Base-by-base conservation (phyloP, 371 early-diverging fungal species). In the Mortierella sp. region DNA sequence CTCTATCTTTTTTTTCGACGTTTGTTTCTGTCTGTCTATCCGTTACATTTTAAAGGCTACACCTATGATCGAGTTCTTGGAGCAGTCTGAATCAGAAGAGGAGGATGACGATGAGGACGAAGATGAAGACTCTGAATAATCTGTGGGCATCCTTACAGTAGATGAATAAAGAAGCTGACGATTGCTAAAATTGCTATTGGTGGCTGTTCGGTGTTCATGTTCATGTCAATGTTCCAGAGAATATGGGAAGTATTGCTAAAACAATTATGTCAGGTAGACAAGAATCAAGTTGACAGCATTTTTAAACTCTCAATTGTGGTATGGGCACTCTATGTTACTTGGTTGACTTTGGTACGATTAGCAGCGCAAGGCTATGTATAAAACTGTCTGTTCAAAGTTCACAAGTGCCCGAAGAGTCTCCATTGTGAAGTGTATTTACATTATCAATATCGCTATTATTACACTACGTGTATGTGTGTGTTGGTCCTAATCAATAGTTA, bases 61-160 rank as follows among this genome's bases (percentile, higher is more conserved):
- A 6, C 81, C 81, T 0, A 70, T 80, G 81, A 80, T 80, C 43
- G 50, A 63, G 52, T 80, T 69, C 69, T 45, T 80, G 76, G 81
- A 80, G 63, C 71, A 71, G 59, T 61, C 80, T 7, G 79, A 79
- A 7, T 77, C 77, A 50, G 77, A 77, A n/a, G 77, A 77, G 5
- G 73, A 69, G 33, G 78, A 77, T 6, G 73, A 74, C 19, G 61
- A 57, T 0, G 76, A 76, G 11, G 72, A 73, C 2, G 68, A 74
- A 16, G 63, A 62, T 33, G 72, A 76, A 55, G 55, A 55, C 16
- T 21, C 21, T 55, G 21, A 55, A 55, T 48, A 48, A 48, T 48
- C n/a, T 48, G 4, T 48, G 48, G 16, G 6, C 6, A 13, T 6
- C 11, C 6, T 48, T 19, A 19, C 16, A 11, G 13, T 19, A 19